Percentiles rank a stretch among this genome's conserved stretches.
Evolutionary conservation across 2,329 filamentous ascomycete genomes (phyloP).

Genomic region (Corynespora cassiicola): DNA sequence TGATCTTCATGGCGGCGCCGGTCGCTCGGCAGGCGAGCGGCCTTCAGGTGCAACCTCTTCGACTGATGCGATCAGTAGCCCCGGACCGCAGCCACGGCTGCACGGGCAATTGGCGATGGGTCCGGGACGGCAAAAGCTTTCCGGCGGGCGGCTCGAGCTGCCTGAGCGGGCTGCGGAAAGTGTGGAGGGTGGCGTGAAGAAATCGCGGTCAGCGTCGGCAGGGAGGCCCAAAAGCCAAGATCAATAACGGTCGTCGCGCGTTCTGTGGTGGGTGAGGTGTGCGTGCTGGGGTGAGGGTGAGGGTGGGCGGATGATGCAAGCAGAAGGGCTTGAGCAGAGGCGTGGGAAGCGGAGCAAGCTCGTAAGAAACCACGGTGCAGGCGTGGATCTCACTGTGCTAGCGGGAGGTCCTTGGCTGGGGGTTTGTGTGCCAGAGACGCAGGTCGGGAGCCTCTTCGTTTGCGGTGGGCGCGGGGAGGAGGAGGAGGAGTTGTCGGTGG

Average conservation of each 20-base stretch:
- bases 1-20: conserved; percentile 59
- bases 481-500: conserved; percentile 15
- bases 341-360: conserved; percentile 18
- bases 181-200: conserved; percentile 1
- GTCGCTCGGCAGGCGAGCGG: conserved; percentile 42
- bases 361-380: conserved; percentile 44
- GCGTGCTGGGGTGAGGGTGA: conserved; percentile 7
- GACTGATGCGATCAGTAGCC: conserved; percentile 6
- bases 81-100: conserved; percentile 7
- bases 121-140: too few species aligned
- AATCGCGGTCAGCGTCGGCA: too few species aligned
- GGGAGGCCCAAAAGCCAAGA: too few species aligned
- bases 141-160: conserved; percentile 2
- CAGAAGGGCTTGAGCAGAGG: conserved; percentile 22
- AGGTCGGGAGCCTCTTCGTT: conserved; percentile 10
- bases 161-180: conserved; percentile 1
- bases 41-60: conserved; percentile 40
- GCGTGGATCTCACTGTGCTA: conserved; percentile 35
- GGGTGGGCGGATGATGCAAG: conserved; percentile 6
- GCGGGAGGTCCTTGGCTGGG: conserved; percentile 12
- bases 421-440: conserved; percentile 15
- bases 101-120: too few species aligned
- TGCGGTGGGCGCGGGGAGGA: conserved; percentile 8
- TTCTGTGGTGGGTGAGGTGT: too few species aligned
- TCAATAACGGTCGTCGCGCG: too few species aligned